These are phyloP conservation scores for Cryptosporidium viatorum DNA, from an alignment of 169 alveolate species.

Conservation along the genomic window DNA sequence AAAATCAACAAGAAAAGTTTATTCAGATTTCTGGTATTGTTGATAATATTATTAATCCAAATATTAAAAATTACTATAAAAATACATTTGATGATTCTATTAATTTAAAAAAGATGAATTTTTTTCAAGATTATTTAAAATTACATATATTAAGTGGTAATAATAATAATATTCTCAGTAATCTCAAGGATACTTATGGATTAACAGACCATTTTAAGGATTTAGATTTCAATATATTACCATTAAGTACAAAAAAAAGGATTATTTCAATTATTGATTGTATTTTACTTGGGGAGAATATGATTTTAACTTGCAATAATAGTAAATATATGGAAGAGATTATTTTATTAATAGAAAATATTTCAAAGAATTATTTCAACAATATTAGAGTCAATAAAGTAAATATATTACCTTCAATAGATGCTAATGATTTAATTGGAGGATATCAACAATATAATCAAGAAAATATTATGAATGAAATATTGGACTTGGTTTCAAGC, in stretches of 20 bases:
- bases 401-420: slow-evolving; percentile 82
- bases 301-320: slow-evolving; percentile 16
- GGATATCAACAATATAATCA: slow-evolving; percentile 82
- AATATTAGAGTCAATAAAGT: slow-evolving; percentile 69
- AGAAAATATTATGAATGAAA: slow-evolving; percentile 20
- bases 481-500: neutral
- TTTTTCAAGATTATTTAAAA: neutral
- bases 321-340: slow-evolving; percentile 1
- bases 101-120: too few species aligned
- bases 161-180: neutral
- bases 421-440: slow-evolving; percentile 86
- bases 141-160: neutral
- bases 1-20: neutral
- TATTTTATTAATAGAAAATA: neutral
- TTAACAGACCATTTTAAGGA: neutral
- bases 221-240: slow-evolving; percentile 40
- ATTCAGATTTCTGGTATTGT: neutral
- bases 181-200: neutral
- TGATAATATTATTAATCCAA: neutral
- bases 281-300: slow-evolving; percentile 8
- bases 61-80: too few species aligned
- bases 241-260: slow-evolving; percentile 1
- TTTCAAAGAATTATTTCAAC: slow-evolving; percentile 16
- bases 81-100: too few species aligned
- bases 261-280: slow-evolving; percentile 23